These are phyloP conservation scores for Medicago lupulina DNA, from an alignment of 306 rosid species.

Conservation along the genomic window DNA sequence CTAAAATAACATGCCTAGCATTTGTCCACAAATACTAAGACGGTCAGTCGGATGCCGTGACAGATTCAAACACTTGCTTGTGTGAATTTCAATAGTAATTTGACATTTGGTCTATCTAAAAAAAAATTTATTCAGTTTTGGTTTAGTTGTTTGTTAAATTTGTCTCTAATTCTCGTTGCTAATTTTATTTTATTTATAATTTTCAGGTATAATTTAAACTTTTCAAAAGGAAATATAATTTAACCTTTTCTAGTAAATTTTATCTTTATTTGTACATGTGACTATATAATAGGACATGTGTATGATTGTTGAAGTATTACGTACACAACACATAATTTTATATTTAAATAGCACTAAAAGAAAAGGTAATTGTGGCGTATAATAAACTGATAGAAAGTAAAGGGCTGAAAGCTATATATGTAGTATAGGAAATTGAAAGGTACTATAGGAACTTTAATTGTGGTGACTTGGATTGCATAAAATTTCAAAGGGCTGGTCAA, in stretches of 20 bases:
- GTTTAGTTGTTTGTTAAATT: slow-evolving; percentile 15
- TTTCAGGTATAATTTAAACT: too few species aligned
- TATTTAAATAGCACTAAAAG: background rate
- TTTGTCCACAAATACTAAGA: too few species aligned
- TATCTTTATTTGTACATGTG: background rate
- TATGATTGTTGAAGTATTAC: background rate
- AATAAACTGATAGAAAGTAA: slow-evolving; percentile 1
- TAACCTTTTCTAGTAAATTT: too few species aligned
- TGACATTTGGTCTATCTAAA: background rate
- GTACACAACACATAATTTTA: slow-evolving; percentile 19
- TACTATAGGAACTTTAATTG: background rate
- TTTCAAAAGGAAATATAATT: too few species aligned
- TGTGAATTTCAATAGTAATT: background rate
- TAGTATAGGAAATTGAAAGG: slow-evolving; percentile 29
- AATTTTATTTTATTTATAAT: background rate
- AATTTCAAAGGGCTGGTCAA: slow-evolving; percentile 6
- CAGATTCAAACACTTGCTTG: too few species aligned
- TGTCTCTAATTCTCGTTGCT: background rate
- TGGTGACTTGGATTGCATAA: slow-evolving; percentile 15
- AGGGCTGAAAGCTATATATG: background rate
- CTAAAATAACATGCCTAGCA: too few species aligned
- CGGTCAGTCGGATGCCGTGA: too few species aligned
- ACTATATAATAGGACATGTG: background rate
- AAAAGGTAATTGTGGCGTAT: slow-evolving; percentile 11
- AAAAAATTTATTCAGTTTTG: too few species aligned